Percentiles rank a stretch among this genome's conserved stretches.
These are phyloP conservation scores for Geotrichum aggregatum DNA, from an alignment of 1,139 yeast genomes.

Conservation along the genomic window DNA sequence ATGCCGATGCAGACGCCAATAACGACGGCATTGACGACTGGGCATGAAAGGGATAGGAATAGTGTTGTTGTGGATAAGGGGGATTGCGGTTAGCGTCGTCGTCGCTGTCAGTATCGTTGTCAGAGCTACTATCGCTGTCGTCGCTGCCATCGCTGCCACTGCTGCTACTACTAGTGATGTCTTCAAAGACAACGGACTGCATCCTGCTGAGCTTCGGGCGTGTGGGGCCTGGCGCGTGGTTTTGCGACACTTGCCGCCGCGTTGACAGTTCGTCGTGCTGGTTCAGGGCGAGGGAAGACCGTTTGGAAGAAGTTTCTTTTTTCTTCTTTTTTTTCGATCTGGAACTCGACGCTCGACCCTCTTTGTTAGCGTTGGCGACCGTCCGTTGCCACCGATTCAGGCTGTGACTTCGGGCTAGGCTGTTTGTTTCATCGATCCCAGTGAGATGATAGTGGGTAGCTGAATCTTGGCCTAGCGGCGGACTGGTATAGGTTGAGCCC, in stretches of 20 bases:
- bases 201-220: not conserved
- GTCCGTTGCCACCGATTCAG: too few relatives aligned
- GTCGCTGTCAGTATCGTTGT: not conserved
- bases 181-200: not conserved
- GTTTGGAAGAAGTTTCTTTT: too few relatives aligned
- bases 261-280: not conserved
- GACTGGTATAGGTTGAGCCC: too few relatives aligned
- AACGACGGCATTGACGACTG: not conserved
- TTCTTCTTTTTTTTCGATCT: too few relatives aligned
- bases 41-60: not conserved
- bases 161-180: not conserved
- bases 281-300: not conserved
- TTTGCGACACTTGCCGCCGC: not conserved
- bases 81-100: not conserved
- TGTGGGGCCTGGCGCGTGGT: not conserved
- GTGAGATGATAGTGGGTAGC: too few relatives aligned
- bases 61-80: not conserved
- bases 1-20: not conserved
- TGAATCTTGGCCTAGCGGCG: too few relatives aligned
- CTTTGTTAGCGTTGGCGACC: too few relatives aligned
- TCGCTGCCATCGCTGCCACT: not conserved
- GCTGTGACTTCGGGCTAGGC: too few relatives aligned
- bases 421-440: too few relatives aligned
- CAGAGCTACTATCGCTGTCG: not conserved
- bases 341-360: too few relatives aligned